Evolutionary conservation across 441 rosid species (phyloP).

Genomic region (Arabidopsis hybrid): DNA sequence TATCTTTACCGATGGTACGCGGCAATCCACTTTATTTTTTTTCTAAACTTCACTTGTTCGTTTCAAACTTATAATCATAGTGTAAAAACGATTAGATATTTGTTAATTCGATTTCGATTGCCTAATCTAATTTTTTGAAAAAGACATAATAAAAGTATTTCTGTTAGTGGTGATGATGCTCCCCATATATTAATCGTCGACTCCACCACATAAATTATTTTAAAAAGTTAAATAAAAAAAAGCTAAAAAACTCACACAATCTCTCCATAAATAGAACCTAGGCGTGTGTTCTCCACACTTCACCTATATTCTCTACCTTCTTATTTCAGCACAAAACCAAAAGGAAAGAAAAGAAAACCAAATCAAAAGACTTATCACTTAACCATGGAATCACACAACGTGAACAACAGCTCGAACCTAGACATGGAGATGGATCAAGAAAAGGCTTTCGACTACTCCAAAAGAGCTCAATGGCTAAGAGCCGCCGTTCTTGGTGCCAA

Average conservation of each 20-base stretch:
- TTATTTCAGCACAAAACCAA: constrained; percentile 20
- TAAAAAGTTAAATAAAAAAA: constrained; percentile 8
- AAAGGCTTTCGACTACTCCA: constrained; percentile 65
- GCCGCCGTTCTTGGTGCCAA: constrained; percentile 91
- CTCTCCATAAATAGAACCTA: constrained; percentile 54
- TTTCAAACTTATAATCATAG: constrained; percentile 36
- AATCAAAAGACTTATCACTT: constrained; percentile 45
- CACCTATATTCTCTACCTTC: constrained; percentile 30
- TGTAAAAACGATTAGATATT: constrained; percentile 35
- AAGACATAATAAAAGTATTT: constrained; percentile 25
- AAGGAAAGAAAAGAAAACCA: neutral
- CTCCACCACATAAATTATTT: constrained; percentile 46
- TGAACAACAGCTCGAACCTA: constrained; percentile 44
- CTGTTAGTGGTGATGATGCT: constrained; percentile 40
- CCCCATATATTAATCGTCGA: constrained; percentile 42
- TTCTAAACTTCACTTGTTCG: constrained; percentile 30
- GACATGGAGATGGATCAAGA: constrained; percentile 51
- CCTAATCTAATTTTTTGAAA: constrained; percentile 5
- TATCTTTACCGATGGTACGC: constrained; percentile 30
- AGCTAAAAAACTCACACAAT: constrained; percentile 8
- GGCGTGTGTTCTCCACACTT: constrained; percentile 79
- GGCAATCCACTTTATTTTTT: constrained; percentile 34
- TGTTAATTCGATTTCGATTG: constrained; percentile 32
- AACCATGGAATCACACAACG: constrained; percentile 45
- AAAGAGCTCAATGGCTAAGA: constrained; percentile 89